Percentiles rank a stretch among this genome's conserved stretches.
Conservation (phyloP, 805 yeast species). For the Millerozyma miso region DNA sequence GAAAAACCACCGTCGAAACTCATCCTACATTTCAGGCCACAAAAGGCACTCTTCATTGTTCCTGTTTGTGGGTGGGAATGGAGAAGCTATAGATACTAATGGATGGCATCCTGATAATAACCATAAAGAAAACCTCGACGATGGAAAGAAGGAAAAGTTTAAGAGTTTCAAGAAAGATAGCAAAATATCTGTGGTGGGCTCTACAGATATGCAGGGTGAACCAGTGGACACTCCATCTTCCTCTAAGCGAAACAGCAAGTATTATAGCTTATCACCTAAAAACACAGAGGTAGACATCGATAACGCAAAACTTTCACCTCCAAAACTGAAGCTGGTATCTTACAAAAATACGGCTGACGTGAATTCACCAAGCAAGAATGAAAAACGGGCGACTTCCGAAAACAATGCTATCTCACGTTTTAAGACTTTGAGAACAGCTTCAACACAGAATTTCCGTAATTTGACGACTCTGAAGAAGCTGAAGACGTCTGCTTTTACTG, state of each 20-base stretch:
- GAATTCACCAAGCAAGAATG: conserved; percentile 9
- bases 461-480: conserved; percentile 50
- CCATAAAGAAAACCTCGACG: neutral
- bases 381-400: conserved; percentile 34
- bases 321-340: conserved; percentile 23
- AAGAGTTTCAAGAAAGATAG: conserved; percentile 2
- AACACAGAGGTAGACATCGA: conserved; percentile 25
- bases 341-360: conserved; percentile 10
- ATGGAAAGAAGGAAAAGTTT: neutral
- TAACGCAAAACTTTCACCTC: conserved; percentile 31
- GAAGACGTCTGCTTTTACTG: conserved; percentile 77
- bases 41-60: conserved; percentile 60
- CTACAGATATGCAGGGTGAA: neutral
- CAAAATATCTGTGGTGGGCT: neutral
- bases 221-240: conserved; percentile 18
- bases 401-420: conserved; percentile 36
- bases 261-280: conserved; percentile 4
- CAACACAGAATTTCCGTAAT: conserved; percentile 47
- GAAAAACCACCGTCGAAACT: conserved; percentile 18
- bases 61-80: conserved; percentile 41
- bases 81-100: conserved; percentile 12
- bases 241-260: conserved; percentile 13
- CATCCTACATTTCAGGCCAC: conserved; percentile 35
- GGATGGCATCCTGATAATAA: neutral
- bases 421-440: conserved; percentile 50